Conservation (phyloP, 371 early-diverging fungal genomes). For the Nematocida homosporus region DNA sequence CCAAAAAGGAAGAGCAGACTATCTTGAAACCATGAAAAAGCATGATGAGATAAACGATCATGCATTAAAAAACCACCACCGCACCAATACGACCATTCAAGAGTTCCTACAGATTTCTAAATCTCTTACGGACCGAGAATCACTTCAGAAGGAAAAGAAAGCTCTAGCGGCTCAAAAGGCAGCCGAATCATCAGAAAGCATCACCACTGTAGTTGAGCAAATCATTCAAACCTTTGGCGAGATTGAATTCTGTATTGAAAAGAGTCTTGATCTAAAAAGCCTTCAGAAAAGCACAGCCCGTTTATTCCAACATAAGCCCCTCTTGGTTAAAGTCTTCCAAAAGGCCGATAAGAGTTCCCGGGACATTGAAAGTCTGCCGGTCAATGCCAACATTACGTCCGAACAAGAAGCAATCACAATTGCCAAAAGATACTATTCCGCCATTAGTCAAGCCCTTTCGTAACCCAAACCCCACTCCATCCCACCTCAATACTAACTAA, state of each 20-base stretch:
- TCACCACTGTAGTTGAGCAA: background rate
- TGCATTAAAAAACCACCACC: background rate
- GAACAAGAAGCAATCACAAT: background rate
- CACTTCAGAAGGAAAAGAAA: no score
- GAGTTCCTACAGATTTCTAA: background rate
- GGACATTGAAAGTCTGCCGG: background rate
- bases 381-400: background rate
- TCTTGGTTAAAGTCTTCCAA: background rate
- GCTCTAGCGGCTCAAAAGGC: no score
- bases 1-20: background rate
- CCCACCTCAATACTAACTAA: no score
- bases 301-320: slow-evolving; percentile 2
- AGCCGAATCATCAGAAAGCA: no score
- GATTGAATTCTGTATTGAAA: background rate
- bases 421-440: background rate
- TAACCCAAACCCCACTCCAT: no score
- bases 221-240: slow-evolving; percentile 12
- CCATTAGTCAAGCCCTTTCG: no score
- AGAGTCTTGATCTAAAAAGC: background rate
- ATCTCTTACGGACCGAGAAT: no score
- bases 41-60: background rate
- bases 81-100: background rate
- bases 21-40: background rate
- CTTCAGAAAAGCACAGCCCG: background rate
- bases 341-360: background rate